Conservation (phyloP, 2,329 filamentous ascomycete genomes). For the Calycina marina region DNA sequence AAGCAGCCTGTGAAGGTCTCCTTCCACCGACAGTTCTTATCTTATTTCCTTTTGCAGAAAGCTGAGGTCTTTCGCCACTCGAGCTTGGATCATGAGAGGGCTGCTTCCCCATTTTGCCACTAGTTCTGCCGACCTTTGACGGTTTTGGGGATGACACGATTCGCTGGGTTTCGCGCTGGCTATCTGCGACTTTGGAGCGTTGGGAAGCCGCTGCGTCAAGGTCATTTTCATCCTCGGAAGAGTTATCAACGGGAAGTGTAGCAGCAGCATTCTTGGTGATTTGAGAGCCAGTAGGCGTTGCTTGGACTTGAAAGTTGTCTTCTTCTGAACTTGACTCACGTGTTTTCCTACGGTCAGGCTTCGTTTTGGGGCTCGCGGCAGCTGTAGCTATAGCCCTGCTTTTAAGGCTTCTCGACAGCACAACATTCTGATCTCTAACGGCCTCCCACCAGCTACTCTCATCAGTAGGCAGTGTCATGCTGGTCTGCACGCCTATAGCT, state of each 20-base stretch:
- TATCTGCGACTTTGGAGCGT: slow-evolving; percentile 16
- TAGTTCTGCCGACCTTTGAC: neutral
- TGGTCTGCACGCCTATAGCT: neutral
- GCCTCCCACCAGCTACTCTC: slow-evolving; percentile 17
- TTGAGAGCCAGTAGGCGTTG: slow-evolving; percentile 13
- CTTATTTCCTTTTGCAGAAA: neutral
- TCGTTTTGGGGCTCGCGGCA: too few species aligned
- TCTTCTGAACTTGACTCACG: slow-evolving; percentile 9
- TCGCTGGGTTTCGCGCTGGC: too few species aligned
- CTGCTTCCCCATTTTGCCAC: too few species aligned
- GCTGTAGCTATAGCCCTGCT: slow-evolving; percentile 8
- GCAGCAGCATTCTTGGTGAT: slow-evolving; percentile 1
- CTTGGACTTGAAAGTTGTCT: slow-evolving; percentile 21
- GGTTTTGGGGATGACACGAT: too few species aligned
- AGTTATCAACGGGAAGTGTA: slow-evolving; percentile 5
- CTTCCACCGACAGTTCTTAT: neutral
- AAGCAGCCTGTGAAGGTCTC: neutral
- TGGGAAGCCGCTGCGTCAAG: slow-evolving; percentile 18
- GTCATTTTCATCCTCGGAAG: slow-evolving; percentile 17
- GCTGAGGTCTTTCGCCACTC: neutral
- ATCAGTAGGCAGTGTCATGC: neutral
- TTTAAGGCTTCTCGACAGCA: slow-evolving; percentile 6
- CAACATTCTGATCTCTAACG: slow-evolving; percentile 15
- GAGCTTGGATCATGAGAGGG: too few species aligned
- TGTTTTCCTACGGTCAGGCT: too few species aligned